Evolutionary conservation across 345 rosid genomes (phyloP), one percentile per base, ranked within the genome.

Genomic region (Punica granatum): DNA sequence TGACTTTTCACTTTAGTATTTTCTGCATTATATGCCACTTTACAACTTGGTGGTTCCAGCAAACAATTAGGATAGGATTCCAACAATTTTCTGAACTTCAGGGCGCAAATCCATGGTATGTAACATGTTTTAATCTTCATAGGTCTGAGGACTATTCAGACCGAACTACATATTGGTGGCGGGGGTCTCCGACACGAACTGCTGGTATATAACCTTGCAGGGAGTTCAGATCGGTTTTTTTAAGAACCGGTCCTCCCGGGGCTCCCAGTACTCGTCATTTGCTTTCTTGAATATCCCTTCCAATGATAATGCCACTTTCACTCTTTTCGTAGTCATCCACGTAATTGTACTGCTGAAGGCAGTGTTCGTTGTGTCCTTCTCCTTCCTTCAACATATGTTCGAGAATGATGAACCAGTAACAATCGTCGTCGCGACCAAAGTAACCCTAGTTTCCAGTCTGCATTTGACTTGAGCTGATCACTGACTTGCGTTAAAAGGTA

Each of bases 221-320:
- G 98, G 71, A 88, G 78, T 76, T 90, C 90, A 49, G 79, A 82
- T 11, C 96, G 94, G 75, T 86, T 75, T 61, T n/a, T 93, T 89
- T 10, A 93, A 76, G 67, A 80, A 88, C 34, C 84, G 76, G 65
- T 93, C 97, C 79, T 93, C 98, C 28, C 97, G 97, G 69, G 97
- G 97, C 79, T 93, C 98, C 97, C 97, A 93, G 70, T 93, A 93
- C 65, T 93, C 94, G 76, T 93, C 98, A 70, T 86, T 85, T 63
- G 96, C 87, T 78, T 69, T 90, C 77, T 87, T 74, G 67, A 90
- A 82, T 63, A 87, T 71, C 79, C 89, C 97, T 25, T 89, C 90
- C 56, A n/a, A 89, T 86, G 67, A 85, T 74, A 71, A 81, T 70
- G 68, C 90, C 93, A 65, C 85, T 87, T 65, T 93, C 97, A 62